Evolutionary conservation across 768 basidiomycete genomes (phyloP).

Genomic region (Lactarius akahatsu): DNA sequence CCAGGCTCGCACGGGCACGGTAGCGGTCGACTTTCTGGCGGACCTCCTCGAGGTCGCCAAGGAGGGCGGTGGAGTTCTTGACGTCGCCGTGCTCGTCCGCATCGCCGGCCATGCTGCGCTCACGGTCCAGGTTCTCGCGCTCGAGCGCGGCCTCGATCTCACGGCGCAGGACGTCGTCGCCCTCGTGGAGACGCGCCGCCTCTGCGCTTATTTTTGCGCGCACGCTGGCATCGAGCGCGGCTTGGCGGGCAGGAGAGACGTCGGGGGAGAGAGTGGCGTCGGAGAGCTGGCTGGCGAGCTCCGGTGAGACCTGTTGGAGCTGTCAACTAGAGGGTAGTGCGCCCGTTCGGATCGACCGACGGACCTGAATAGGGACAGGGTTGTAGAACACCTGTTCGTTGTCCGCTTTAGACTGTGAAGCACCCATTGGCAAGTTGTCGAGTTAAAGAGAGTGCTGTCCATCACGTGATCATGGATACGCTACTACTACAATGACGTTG

Average conservation of each 20-base stretch:
- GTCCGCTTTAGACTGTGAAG: slow-evolving; percentile 63
- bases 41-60: slow-evolving; percentile 76
- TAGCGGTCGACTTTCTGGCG: slow-evolving; percentile 70
- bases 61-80: slow-evolving; percentile 59
- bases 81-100: slow-evolving; percentile 40
- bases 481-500: not conserved
- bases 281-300: slow-evolving; percentile 76
- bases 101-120: slow-evolving; percentile 52
- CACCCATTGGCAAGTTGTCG: slow-evolving; percentile 58
- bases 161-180: slow-evolving; percentile 66
- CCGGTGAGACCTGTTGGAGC: slow-evolving; percentile 66
- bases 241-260: slow-evolving; percentile 67
- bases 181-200: slow-evolving; percentile 58
- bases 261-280: slow-evolving; percentile 59
- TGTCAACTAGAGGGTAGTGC: not conserved
- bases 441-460: not conserved
- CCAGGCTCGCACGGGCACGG: slow-evolving; percentile 53
- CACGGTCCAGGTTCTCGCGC: slow-evolving; percentile 84
- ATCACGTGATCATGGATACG: slow-evolving; percentile 5
- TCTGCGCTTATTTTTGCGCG: slow-evolving; percentile 70
- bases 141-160: slow-evolving; percentile 80
- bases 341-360: not conserved
- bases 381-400: slow-evolving; percentile 53
- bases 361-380: slow-evolving; percentile 43
- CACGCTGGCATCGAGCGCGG: slow-evolving; percentile 70